phyloP scores from a whole-genome alignment of 345 rosid species.

The Boechera stricta region DNA sequence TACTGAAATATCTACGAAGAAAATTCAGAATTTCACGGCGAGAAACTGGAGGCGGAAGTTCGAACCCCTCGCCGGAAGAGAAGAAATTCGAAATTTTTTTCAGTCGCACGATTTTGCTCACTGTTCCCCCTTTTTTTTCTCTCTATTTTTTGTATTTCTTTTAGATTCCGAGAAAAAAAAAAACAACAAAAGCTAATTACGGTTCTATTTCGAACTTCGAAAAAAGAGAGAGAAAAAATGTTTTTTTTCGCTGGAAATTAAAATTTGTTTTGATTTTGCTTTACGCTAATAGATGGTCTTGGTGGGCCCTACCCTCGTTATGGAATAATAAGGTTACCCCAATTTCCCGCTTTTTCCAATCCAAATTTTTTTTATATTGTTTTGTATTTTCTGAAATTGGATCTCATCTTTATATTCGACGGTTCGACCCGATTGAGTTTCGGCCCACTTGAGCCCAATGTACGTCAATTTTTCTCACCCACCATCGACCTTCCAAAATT shows the following conservation, averaged over 20 bases:
- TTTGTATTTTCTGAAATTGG: background rate
- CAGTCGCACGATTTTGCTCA: constrained; percentile 43
- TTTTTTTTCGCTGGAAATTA: constrained; percentile 20
- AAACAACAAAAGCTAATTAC: constrained; percentile 39
- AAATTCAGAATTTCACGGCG: constrained; percentile 33
- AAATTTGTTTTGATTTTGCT: constrained; percentile 38
- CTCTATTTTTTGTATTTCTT: constrained; percentile 12
- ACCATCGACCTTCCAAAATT: background rate
- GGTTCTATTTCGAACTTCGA: constrained; percentile 23
- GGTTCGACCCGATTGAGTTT: background rate
- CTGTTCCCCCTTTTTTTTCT: constrained; percentile 34
- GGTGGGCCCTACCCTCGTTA: constrained; percentile 37
- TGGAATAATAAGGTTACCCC: background rate
- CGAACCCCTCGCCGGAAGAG: constrained; percentile 40
- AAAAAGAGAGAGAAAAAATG: constrained; percentile 13
- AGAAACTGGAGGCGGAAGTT: constrained; percentile 30
- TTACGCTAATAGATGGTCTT: constrained; percentile 32
- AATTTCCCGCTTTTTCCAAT: constrained; percentile 39
- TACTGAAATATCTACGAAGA: background rate
- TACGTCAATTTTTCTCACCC: no score
- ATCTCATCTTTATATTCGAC: background rate
- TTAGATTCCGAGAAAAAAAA: constrained; percentile 33
- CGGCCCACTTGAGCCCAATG: background rate
- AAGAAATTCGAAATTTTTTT: constrained; percentile 39
- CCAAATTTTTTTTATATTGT: constrained; percentile 6